These are phyloP conservation scores for Cyberlindnera meyerae DNA, from an alignment of 805 yeast genomes.

Conservation along the genomic window DNA sequence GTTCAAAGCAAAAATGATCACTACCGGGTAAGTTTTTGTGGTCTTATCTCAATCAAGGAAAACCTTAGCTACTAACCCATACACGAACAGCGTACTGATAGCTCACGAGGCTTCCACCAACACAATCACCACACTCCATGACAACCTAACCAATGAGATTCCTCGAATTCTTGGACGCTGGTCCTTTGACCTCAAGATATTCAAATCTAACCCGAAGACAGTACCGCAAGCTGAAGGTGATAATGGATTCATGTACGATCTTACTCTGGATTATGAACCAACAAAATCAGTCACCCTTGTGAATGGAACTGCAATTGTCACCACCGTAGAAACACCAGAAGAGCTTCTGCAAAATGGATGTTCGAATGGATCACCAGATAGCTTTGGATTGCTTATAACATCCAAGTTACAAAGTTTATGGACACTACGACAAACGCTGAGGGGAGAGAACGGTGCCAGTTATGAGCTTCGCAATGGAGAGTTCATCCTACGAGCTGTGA, in stretches of 20 bases:
- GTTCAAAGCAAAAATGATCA: constrained; percentile 1
- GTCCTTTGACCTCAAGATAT: constrained; percentile 65
- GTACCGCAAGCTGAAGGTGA: constrained; percentile 20
- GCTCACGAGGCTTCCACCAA: constrained; percentile 48
- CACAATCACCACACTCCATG: constrained; percentile 65
- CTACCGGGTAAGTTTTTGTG: constrained; percentile 1
- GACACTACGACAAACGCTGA: constrained; percentile 61
- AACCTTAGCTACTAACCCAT: not conserved
- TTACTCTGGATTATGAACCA: constrained; percentile 16
- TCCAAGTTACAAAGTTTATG: constrained; percentile 65
- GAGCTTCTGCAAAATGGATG: constrained; percentile 42
- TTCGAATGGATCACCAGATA: constrained; percentile 50
- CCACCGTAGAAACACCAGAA: constrained; percentile 26
- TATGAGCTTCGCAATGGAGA: constrained; percentile 44
- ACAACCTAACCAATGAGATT: constrained; percentile 60
- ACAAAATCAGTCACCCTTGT: constrained; percentile 17
- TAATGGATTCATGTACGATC: constrained; percentile 13
- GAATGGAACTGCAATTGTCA: constrained; percentile 26
- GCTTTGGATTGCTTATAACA: constrained; percentile 49
- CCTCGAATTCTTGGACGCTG: constrained; percentile 61
- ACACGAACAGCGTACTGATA: constrained; percentile 31
- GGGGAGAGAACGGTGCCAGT: constrained; percentile 71
- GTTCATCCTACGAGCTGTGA: constrained; percentile 56
- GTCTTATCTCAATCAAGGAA: no score
- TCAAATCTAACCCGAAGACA: constrained; percentile 51